A percentile compares a stretch with the other conserved stretches of the same genome.
phyloP scores from a whole-genome alignment of 805 yeast genomes.

The Komagataella populi region DNA sequence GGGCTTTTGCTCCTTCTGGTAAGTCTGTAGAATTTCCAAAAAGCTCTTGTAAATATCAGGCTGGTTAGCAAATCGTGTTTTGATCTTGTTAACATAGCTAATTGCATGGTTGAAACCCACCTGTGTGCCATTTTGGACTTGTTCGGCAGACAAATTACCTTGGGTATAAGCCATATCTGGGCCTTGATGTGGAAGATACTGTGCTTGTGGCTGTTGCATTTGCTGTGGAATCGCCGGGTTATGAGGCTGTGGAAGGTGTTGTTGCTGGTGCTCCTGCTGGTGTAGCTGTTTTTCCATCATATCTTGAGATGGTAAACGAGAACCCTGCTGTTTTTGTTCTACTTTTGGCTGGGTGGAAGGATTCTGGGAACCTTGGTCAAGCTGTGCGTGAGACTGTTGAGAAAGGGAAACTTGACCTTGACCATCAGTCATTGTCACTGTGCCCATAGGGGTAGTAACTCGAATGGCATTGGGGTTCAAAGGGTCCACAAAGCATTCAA shows the following conservation, averaged over 20 bases:
- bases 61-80: constrained; percentile 82
- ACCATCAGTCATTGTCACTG: constrained; percentile 32
- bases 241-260: constrained; percentile 4
- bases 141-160: constrained; percentile 7
- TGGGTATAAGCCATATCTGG: background rate
- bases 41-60: constrained; percentile 95
- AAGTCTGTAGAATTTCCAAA: constrained; percentile 88
- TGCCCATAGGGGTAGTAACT: constrained; percentile 93
- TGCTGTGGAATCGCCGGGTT: constrained; percentile 1
- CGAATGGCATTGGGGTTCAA: constrained; percentile 84
- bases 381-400: constrained; percentile 5
- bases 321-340: constrained; percentile 7
- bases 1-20: constrained; percentile 92
- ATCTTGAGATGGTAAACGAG: background rate
- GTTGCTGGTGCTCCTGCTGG: constrained; percentile 6
- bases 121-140: constrained; percentile 37
- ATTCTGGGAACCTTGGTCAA: background rate
- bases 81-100: constrained; percentile 89
- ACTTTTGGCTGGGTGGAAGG: constrained; percentile 2
- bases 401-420: constrained; percentile 6
- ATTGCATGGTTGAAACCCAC: constrained; percentile 97
- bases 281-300: constrained; percentile 5
- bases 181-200: constrained; percentile 4
- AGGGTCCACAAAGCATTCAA: constrained; percentile 83
- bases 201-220: background rate